phyloP scores from a whole-genome alignment of 1,284 basidiomycete genomes.

The Irpex lacteus region DNA sequence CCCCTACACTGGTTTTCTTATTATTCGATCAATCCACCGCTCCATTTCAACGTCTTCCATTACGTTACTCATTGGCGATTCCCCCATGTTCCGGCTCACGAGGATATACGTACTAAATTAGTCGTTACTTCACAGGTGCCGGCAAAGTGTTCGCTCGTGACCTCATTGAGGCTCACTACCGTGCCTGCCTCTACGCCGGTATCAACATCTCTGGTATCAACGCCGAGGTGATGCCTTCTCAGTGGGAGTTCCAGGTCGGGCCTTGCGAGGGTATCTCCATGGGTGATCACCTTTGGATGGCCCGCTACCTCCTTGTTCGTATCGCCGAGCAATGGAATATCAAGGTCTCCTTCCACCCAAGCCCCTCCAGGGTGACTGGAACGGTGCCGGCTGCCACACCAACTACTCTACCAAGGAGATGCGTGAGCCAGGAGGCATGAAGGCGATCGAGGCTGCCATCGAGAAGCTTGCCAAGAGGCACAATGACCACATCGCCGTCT shows the following conservation, averaged over 20 bases:
- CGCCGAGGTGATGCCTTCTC: conserved; percentile 99
- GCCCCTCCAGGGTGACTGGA: conserved; percentile 98
- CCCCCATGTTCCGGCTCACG: background rate
- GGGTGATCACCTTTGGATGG: conserved; percentile 99
- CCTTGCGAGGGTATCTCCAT: conserved; percentile 97
- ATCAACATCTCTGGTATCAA: conserved; percentile 99
- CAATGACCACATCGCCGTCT: conserved; percentile 92
- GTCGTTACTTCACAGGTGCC: conserved; percentile 52
- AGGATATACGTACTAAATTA: background rate
- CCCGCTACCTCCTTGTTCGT: conserved; percentile 89
- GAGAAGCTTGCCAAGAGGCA: conserved; percentile 85
- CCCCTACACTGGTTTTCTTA: conserved; percentile 7
- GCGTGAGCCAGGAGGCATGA: conserved; percentile 93
- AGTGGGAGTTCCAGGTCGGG: conserved; percentile 99
- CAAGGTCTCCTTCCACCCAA: conserved; percentile 99
- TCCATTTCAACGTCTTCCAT: background rate
- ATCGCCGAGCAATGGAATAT: conserved; percentile 98
- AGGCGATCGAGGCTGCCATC: conserved; percentile 92
- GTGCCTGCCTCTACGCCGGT: conserved; percentile 93
- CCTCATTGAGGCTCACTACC: conserved; percentile 99
- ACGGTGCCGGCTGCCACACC: conserved; percentile 96
- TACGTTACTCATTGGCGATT: background rate
- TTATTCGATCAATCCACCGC: background rate
- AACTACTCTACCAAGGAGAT: conserved; percentile 93
- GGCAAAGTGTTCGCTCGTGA: conserved; percentile 99